Conservation (phyloP, 306 rosid species). For the Myrica gale region DNA sequence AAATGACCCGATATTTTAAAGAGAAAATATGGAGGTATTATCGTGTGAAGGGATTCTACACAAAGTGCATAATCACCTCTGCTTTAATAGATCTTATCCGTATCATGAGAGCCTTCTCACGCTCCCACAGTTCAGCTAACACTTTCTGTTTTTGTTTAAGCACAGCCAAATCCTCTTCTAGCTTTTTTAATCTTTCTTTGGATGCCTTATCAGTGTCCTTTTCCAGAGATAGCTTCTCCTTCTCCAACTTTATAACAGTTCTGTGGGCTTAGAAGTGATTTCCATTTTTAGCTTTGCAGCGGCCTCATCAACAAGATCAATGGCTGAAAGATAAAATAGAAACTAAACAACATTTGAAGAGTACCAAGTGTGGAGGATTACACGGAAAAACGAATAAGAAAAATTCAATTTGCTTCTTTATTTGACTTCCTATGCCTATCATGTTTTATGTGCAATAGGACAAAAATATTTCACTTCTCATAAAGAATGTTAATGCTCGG, state of each 20-base stretch:
- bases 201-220: slow-evolving; percentile 95
- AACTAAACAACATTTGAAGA: background rate
- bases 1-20: background rate
- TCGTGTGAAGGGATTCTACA: background rate
- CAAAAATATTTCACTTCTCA: background rate
- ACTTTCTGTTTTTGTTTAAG: slow-evolving; percentile 87
- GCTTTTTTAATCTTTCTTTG: slow-evolving; percentile 78
- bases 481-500: background rate
- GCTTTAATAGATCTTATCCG: slow-evolving; percentile 84
- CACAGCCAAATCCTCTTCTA: slow-evolving; percentile 68
- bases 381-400: background rate
- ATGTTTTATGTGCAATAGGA: background rate
- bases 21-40: background rate
- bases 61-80: slow-evolving; percentile 52
- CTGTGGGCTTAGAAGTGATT: slow-evolving; percentile 94
- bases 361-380: background rate
- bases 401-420: background rate
- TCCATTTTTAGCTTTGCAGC: slow-evolving; percentile 98
- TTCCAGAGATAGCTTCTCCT: slow-evolving; percentile 88
- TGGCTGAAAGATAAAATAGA: slow-evolving; percentile 57
- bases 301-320: slow-evolving; percentile 98
- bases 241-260: slow-evolving; percentile 89
- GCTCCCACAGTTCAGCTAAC: slow-evolving; percentile 77
- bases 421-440: background rate
- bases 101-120: slow-evolving; percentile 74